Conservation (phyloP, 306 rosid genomes). For the Erythrophleum fordii region DNA sequence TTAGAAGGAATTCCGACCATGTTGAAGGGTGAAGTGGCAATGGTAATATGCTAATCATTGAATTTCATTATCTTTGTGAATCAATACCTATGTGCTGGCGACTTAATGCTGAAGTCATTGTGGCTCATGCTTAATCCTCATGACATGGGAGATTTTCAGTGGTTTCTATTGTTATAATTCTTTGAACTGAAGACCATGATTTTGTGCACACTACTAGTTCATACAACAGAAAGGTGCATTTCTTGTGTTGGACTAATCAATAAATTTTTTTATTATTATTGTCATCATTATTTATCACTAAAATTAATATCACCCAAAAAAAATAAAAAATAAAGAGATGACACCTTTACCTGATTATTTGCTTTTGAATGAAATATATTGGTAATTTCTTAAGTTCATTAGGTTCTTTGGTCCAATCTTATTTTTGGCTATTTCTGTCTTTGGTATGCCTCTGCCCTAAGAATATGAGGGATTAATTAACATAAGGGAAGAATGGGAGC, state of each 20-base stretch:
- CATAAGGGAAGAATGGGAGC: constrained; percentile 15
- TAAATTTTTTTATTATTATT: constrained; percentile 10
- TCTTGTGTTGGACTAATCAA: not conserved
- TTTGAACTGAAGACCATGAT: constrained; percentile 28
- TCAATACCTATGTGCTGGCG: constrained; percentile 18
- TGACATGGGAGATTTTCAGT: not conserved
- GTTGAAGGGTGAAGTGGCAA: constrained; percentile 93
- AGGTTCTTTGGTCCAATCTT: constrained; percentile 13
- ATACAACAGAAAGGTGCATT: constrained; percentile 5
- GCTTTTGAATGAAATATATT: constrained; percentile 22
- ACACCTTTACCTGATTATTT: constrained; percentile 23
- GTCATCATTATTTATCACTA: constrained; percentile 12
- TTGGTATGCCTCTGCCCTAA: not conserved
- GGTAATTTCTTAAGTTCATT: constrained; percentile 1
- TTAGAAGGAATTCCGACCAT: constrained; percentile 95
- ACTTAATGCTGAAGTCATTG: constrained; percentile 18
- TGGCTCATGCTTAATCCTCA: constrained; percentile 22
- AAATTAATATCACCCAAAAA: not conserved
- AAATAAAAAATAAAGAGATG: not conserved
- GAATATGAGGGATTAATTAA: not conserved
- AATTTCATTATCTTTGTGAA: constrained; percentile 21
- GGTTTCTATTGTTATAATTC: constrained; percentile 18
- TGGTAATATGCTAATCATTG: constrained; percentile 59
- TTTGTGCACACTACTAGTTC: constrained; percentile 12
- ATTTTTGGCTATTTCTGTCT: constrained; percentile 5